These are phyloP conservation scores for Acer yangbiense DNA, from an alignment of 345 rosid species.

Conservation along the genomic window DNA sequence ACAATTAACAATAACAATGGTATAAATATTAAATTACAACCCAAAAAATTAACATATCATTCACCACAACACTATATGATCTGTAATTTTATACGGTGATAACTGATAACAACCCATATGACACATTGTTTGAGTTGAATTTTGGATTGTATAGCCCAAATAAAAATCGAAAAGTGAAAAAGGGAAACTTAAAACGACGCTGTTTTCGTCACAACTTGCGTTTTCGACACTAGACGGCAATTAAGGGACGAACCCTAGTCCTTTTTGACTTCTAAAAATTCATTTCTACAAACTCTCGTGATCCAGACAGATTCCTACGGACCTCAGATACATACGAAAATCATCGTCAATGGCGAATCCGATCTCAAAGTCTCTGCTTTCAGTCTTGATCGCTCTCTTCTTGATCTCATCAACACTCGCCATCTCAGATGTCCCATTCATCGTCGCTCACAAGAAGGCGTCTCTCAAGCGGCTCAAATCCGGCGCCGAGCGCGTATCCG, in stretches of 20 bases:
- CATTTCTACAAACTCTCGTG: neutral
- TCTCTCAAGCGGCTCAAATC: slow-evolving; percentile 76
- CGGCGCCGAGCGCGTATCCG: slow-evolving; percentile 83
- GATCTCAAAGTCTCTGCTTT: slow-evolving; percentile 32
- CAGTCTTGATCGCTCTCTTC: slow-evolving; percentile 39
- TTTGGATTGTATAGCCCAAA: no score
- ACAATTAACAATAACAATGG: no score
- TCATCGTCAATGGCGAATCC: slow-evolving; percentile 35
- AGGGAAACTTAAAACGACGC: neutral
- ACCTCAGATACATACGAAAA: neutral
- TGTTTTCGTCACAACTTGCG: neutral
- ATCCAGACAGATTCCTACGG: neutral
- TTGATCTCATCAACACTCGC: slow-evolving; percentile 55
- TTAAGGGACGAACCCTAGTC: slow-evolving; percentile 2
- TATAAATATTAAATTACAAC: no score
- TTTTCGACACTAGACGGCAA: neutral
- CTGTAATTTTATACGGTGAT: no score
- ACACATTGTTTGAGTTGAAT: no score
- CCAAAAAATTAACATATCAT: no score
- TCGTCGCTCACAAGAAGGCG: slow-evolving; percentile 93
- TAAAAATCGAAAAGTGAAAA: neutral
- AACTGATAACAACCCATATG: no score
- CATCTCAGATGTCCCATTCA: slow-evolving; percentile 77
- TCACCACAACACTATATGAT: no score
- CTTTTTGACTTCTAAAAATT: neutral